Evolutionary conservation across 345 rosid species (phyloP), one percentile per base, ranked within the genome.

Genomic region (Psidium friedrichsthalianum): DNA sequence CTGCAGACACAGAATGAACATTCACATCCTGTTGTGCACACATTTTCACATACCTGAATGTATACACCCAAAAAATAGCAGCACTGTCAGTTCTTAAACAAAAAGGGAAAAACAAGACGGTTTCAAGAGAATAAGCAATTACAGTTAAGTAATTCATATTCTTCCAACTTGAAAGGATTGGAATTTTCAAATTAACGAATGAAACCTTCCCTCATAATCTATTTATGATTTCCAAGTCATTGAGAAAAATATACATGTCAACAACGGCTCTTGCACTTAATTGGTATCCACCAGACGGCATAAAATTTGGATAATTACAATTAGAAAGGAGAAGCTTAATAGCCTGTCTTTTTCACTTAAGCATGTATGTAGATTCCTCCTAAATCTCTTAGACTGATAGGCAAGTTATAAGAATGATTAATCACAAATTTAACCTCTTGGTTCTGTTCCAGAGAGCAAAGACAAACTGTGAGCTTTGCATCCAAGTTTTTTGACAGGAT

Each of bases 381-480:
- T 0, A 69, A 36, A 69, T 69, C 47, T 69, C 78, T 69, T 36
- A 69, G 78, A 69, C 42, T 8, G 78, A 69, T 9, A 47, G 36
- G 47, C 78, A 69, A 32, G 24, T 36, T 32, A 69, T 36, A 47
- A 40, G 22, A 32, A 32, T 36, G 78, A 69, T 16, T 52, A 54
- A 3, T 81, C 83, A 81, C 55, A 51, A 51, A 51, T 51, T 32
- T 82, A 13, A 95, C 99, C 98, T 91, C 92, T 22, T 64, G 85
- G 88, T 88, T 87, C 87, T 92, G 84, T 82, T 83, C 87, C 84
- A 88, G 61, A 51, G 88, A 90, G 91, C 95, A 94, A 56, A 86
- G 90, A 88, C 99, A 97, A 86, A 95, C 95, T 56, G 89, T 90
- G 57, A 96, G 90, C 89, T 93, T 96, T 40, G 94, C 99, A 51